A percentile compares a stretch with the other conserved stretches of the same genome.
phyloP scores from a whole-genome alignment of 306 rosid species.

The Citrullus colocynthis region DNA sequence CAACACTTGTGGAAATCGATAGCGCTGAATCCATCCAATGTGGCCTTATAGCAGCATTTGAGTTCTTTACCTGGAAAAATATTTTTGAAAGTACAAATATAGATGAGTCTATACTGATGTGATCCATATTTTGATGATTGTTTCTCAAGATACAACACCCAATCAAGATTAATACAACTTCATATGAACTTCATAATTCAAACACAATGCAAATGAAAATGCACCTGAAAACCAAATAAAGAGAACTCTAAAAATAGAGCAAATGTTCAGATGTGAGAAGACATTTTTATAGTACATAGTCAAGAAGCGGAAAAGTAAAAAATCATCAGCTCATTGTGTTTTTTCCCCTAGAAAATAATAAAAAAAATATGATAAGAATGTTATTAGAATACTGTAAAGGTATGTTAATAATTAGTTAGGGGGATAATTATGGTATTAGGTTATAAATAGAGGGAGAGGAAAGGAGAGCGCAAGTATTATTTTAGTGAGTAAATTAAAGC shows the following conservation, averaged over 20 bases:
- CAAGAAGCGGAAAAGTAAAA: background rate
- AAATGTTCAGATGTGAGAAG: background rate
- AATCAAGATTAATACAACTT: background rate
- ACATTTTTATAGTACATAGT: too few relatives aligned
- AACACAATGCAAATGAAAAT: background rate
- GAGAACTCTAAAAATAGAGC: background rate
- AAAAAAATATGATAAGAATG: too few relatives aligned
- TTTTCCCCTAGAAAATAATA: background rate
- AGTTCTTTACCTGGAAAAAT: slow-evolving; percentile 60
- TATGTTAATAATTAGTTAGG: too few relatives aligned
- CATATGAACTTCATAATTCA: background rate
- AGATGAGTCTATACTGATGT: background rate
- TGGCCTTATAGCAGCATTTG: slow-evolving; percentile 78
- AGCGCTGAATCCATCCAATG: slow-evolving; percentile 73
- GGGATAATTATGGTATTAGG: too few relatives aligned
- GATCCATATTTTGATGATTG: background rate
- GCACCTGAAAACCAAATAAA: background rate
- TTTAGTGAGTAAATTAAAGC: too few relatives aligned
- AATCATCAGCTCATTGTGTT: background rate
- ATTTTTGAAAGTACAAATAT: background rate
- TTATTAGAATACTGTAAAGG: too few relatives aligned
- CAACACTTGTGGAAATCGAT: slow-evolving; percentile 56
- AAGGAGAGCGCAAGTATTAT: too few relatives aligned
- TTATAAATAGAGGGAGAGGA: too few relatives aligned
- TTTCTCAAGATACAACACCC: background rate